These are phyloP conservation scores for Crithidia thermophila DNA, from an alignment of 208 protist genomes.

Conservation along the genomic window DNA sequence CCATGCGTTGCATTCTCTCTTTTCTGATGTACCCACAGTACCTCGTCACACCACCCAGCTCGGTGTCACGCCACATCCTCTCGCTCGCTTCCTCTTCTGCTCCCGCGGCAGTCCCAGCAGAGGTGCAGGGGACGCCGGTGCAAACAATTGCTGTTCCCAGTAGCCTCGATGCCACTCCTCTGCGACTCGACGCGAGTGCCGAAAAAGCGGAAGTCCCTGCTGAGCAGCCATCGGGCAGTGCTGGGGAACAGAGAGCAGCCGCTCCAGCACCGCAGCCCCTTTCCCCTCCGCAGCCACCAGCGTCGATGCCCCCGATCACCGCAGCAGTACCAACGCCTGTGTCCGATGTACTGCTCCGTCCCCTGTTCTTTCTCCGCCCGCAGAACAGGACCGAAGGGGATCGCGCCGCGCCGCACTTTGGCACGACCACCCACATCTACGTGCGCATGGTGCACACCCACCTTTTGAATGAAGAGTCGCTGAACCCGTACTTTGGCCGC, in stretches of 20 bases:
- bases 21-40: slow-evolving; percentile 57
- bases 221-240: background rate
- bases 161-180: slow-evolving; percentile 6
- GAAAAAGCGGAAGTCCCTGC: background rate
- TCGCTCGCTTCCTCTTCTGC: too few relatives aligned
- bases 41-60: background rate
- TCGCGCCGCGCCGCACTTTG: background rate
- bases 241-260: too few relatives aligned
- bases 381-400: background rate
- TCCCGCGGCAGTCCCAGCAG: background rate
- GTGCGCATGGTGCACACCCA: slow-evolving; percentile 79
- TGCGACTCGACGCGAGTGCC: slow-evolving; percentile 1
- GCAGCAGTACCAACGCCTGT: background rate
- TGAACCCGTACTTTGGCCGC: slow-evolving; percentile 90
- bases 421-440: slow-evolving; percentile 46
- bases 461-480: slow-evolving; percentile 77
- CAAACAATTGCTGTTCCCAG: background rate
- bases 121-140: background rate
- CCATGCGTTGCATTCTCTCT: slow-evolving; percentile 48
- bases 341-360: slow-evolving; percentile 9
- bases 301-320: background rate
- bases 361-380: slow-evolving; percentile 56
- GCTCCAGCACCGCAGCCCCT: background rate
- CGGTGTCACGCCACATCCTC: background rate
- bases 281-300: background rate